Evolutionary conservation across 805 yeast genomes (phyloP).

Genomic region (Pichia exigua): DNA sequence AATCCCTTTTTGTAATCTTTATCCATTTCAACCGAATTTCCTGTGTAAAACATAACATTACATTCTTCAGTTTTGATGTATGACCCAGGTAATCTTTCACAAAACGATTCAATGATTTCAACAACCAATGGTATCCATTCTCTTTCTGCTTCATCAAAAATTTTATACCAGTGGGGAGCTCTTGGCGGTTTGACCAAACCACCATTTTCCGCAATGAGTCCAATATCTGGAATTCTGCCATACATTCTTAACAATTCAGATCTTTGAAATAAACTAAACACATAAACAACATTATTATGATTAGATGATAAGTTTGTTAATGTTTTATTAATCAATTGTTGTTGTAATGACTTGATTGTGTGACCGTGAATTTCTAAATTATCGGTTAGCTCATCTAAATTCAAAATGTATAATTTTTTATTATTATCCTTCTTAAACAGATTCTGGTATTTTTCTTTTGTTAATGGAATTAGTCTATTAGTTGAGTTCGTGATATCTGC

Average conservation of each 20-base stretch:
- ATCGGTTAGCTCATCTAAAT: slow-evolving; percentile 39
- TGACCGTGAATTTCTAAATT: slow-evolving; percentile 26
- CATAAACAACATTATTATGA: slow-evolving; percentile 58
- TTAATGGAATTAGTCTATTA: slow-evolving; percentile 18
- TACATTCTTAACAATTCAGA: slow-evolving; percentile 60
- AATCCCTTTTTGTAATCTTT: slow-evolving; percentile 56
- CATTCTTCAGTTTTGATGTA: slow-evolving; percentile 67
- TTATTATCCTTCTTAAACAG: slow-evolving; percentile 24
- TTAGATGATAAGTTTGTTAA: slow-evolving; percentile 53
- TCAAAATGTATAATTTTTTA: slow-evolving; percentile 44
- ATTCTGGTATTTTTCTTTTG: slow-evolving; percentile 29
- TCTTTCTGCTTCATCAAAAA: slow-evolving; percentile 46
- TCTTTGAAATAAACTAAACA: slow-evolving; percentile 59
- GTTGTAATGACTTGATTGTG: slow-evolving; percentile 46
- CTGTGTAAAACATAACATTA: slow-evolving; percentile 69
- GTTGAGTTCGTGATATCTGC: slow-evolving; percentile 21
- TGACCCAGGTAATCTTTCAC: slow-evolving; percentile 77
- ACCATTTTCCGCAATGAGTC: slow-evolving; percentile 87
- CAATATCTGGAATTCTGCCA: slow-evolving; percentile 59
- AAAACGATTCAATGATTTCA: slow-evolving; percentile 48
- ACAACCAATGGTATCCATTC: slow-evolving; percentile 55
- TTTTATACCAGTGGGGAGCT: slow-evolving; percentile 49
- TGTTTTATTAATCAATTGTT: slow-evolving; percentile 48
- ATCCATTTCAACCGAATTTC: slow-evolving; percentile 51
- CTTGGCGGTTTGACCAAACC: slow-evolving; percentile 59